Evolutionary conservation across 2,329 filamentous ascomycete genomes (phyloP), one percentile per base, ranked within the genome.

Genomic region (Fusarium torreyae): DNA sequence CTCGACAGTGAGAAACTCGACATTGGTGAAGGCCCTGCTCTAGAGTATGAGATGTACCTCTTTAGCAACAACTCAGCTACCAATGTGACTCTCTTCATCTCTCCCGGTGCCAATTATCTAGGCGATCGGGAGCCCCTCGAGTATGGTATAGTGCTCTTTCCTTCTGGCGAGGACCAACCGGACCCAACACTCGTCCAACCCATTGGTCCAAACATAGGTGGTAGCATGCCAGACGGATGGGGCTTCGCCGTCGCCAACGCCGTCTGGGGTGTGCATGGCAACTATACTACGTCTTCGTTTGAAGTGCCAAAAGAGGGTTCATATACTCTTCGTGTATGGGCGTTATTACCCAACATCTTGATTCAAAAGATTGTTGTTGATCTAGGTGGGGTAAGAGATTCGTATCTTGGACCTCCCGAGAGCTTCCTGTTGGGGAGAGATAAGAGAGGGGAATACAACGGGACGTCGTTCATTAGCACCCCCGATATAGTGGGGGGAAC

Each of bases 41-140:
- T 91, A 10, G 85, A 88, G 67, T 92, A 91, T 74, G 81, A 86
- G 53, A 72, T 91, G 60, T 91, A 89, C 76, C 81, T 89, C 14
- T 91, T 89, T 79, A 87, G 84, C 43, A 82, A 83, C 58, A 75
- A 82, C 7, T 80, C 79, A 17, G 81, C 80, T 7, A 77, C 76
- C 44, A 83, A 82, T 68, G 77, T 83, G 2, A 84, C 76, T 0
- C 79, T 88, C 4, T 84, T 83, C 74, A 80, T 89, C 61, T 87
- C 85, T 10, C 85, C 86, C 0, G 81, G 79, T 1, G 81, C 84
- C 43, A 88, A 88, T 73, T 86, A 86, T 70, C 80, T 86, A 5
- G 85, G 85, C 26, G 81, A 85, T 39, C 68, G 76, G 8, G 80
- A 79, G 11, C 85, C 86, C 1, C 79, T 88, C 0, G 82, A 86